Evolutionary conservation across 495 filamentous ascomycete species (phyloP), one percentile per base, ranked within the genome.

Genomic region (Pyrenula massariospora): DNA sequence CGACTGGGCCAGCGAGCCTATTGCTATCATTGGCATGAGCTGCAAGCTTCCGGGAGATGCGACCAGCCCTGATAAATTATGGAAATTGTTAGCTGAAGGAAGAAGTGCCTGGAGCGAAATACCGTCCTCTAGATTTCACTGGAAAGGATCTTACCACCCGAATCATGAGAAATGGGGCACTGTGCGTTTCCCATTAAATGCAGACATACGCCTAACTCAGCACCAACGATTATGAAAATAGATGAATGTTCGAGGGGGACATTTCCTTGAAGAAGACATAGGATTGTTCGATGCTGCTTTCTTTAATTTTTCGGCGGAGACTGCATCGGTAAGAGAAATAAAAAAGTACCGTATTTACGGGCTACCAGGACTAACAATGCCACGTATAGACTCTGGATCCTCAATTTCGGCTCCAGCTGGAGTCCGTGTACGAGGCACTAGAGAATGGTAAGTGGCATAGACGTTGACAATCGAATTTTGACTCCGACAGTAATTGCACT

Each of bases 201-300:
- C 19, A 52, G n/a, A 52, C 5, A 5, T 52, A 52, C 24, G n/a
- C n/a, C n/a, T n/a, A n/a, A n/a, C n/a, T n/a, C n/a, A n/a, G n/a
- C n/a, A n/a, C 24, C n/a, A 8, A 54, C 22, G 11, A 12, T 25
- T 8, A 23, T 24, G 52, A 2, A 10, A 8, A 15, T 24, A 54
- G 19, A 47, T 21, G 3, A 47, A 52, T 48, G 23, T 31, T 31
- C 53, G 56, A 21, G 67, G 66, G 0, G 73, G 72, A 2, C 71
- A 77, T 53, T 74, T 76, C 60, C 58, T 86, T 5, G 65, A 78
- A 2, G 71, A 80, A 48, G 75, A 84, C 59, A 60, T 77, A 12
- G 68, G 68, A n/a, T 62, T 65, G 1, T 86, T 86, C 56, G 83
- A 86, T 59, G 71, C 80, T 0, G 55, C 64, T 10, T 81, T 86